Evolutionary conservation across 1,139 yeast genomes (phyloP).

Genomic region (Blastobotrys petasosporus): DNA sequence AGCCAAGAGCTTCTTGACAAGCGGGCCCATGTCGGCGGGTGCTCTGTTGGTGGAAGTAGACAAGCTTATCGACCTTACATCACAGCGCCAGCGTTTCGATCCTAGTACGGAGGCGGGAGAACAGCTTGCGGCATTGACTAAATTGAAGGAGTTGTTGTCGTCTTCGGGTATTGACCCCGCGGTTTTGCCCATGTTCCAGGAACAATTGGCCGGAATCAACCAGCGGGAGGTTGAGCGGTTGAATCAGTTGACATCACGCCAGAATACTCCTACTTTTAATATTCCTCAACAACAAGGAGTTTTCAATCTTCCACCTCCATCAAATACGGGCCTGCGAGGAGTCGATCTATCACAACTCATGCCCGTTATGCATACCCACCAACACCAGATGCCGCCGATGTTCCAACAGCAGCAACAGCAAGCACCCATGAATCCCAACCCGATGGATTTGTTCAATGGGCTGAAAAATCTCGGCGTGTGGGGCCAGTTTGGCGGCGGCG

Average conservation of each 20-base stretch:
- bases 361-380: slow-evolving; percentile 9
- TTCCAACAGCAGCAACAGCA: slow-evolving; percentile 4
- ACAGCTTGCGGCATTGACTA: slow-evolving; percentile 31
- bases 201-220: slow-evolving; percentile 36
- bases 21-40: slow-evolving; percentile 25
- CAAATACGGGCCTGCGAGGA: slow-evolving; percentile 3
- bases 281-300: not conserved
- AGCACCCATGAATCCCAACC: slow-evolving; percentile 4
- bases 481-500: slow-evolving; percentile 7
- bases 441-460: slow-evolving; percentile 16
- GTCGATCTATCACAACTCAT: slow-evolving; percentile 11
- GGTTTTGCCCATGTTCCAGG: slow-evolving; percentile 38
- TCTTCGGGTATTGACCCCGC: slow-evolving; percentile 33
- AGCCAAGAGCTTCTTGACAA: slow-evolving; percentile 14
- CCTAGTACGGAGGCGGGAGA: slow-evolving; percentile 39
- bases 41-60: slow-evolving; percentile 38
- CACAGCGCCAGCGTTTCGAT: slow-evolving; percentile 34
- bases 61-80: slow-evolving; percentile 36
- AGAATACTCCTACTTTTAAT: slow-evolving; percentile 6
- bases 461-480: slow-evolving; percentile 21
- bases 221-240: slow-evolving; percentile 25
- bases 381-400: slow-evolving; percentile 1
- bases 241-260: slow-evolving; percentile 5
- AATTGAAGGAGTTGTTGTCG: slow-evolving; percentile 29
- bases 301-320: not conserved